Evolutionary conservation across 2,329 filamentous ascomycete genomes (phyloP), one percentile per base, ranked within the genome.

Genomic region (Cercospora sesami): DNA sequence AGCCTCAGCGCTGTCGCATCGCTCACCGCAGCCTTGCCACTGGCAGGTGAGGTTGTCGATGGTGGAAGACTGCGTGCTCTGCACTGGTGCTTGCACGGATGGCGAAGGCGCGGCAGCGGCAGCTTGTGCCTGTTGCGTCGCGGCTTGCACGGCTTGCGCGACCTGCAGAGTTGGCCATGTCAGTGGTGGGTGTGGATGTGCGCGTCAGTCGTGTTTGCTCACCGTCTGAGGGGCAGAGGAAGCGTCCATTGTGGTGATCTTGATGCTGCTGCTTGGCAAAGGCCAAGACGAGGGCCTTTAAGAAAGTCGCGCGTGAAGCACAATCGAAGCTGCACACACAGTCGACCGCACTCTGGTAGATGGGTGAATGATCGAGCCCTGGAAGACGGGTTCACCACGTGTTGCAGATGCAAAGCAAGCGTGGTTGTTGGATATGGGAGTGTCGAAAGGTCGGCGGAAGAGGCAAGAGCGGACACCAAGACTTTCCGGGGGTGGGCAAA

Each of bases 1-100:
- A 62, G 84, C 79, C 75, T 89, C 87, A 8, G 87, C 82, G 42
- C 83, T 85, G 39, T 86, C 79, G 72, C 82, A 84, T 71, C 86
- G 84, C 74, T 90, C 87, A 72, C 85, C 84, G 75, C 87, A 90
- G 71, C 83, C 85, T 72, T 85, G 83, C 87, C 87, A 90, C 80
- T 89, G 86, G 73, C 87, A 90, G 39, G 81, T 81, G 26, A 85
- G 77, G 72, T 81, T 81, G 76, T 85, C 83, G 75, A 77, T 75
- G 65, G 76, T 75, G 62, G 75, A 77, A 65, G 70, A 74, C 28
- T 75, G 75, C 14, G 71, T 66, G 28, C 71, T 68, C 42, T 77
- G 73, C 31, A 64, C 62, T n/a, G 73, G 72, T 9, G 74, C 72
- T 68, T 75, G 75, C 28, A 76, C 73, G 2, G 75, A 72, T 26